Conservation (phyloP, 164 flowering plant genomes). For the Vitis riparia region DNA sequence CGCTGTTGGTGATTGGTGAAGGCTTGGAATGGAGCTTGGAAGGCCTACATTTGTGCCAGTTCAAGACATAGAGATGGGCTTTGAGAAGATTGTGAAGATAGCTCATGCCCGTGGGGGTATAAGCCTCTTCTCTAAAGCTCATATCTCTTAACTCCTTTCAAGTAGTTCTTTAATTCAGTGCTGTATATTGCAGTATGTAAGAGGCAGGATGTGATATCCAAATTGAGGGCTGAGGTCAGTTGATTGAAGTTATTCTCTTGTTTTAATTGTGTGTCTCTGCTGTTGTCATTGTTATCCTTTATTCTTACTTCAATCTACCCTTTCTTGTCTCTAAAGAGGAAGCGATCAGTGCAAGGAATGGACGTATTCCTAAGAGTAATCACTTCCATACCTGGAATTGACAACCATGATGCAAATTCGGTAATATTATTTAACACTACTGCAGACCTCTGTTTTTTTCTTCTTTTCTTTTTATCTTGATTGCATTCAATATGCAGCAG, state of each 20-base stretch:
- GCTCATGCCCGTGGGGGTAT: no score
- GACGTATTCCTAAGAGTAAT: conserved; percentile 59
- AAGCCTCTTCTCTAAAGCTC: no score
- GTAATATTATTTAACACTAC: conserved; percentile 36
- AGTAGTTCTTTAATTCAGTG: conserved; percentile 5
- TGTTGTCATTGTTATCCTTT: no score
- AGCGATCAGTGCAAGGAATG: conserved; percentile 64
- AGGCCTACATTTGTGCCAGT: no score
- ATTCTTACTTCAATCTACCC: neutral
- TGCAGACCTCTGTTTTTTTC: neutral
- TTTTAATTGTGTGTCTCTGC: neutral
- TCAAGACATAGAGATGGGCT: no score
- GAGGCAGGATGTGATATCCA: conserved; percentile 53
- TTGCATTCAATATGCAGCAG: no score
- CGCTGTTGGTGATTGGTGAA: no score
- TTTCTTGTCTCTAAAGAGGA: conserved; percentile 47
- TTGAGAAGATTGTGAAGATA: no score
- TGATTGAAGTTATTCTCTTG: neutral
- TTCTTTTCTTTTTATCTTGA: neutral
- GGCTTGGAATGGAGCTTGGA: no score
- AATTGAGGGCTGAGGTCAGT: conserved; percentile 77
- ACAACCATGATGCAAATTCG: conserved; percentile 82
- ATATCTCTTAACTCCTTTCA: neutral
- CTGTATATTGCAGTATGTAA: conserved; percentile 66
- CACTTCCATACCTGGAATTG: conserved; percentile 79